phyloP scores from a whole-genome alignment of 2,329 filamentous ascomycete genomes.

The Alternaria panax region DNA sequence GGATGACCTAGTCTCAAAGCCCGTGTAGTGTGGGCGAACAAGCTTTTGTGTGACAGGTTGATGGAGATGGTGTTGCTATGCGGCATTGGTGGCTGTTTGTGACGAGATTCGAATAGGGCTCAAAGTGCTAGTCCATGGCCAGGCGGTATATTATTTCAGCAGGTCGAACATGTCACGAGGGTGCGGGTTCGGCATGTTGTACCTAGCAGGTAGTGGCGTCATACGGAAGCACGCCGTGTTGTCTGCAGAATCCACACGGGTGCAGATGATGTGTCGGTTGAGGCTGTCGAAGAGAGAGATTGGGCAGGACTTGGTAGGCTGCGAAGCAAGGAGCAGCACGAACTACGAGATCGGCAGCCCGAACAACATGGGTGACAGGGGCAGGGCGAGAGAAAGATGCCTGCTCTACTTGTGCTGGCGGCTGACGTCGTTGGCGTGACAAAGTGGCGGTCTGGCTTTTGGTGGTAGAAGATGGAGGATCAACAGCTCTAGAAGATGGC shows the following conservation, averaged over 20 bases:
- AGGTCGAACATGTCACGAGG: not conserved
- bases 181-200: not conserved
- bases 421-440: conserved; percentile 10
- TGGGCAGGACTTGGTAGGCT: conserved; percentile 1
- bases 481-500: not conserved
- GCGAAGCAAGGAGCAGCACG: not conserved
- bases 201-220: not conserved
- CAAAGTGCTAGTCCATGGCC: not conserved
- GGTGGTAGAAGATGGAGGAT: not conserved
- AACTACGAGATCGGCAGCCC: conserved; percentile 1
- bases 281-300: not conserved
- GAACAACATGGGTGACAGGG: conserved; percentile 4
- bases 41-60: not conserved
- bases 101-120: conserved; percentile 1
- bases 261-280: not conserved
- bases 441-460: conserved; percentile 15
- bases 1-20: not conserved
- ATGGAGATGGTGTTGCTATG: not conserved
- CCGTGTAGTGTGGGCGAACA: not conserved
- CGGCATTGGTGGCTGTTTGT: conserved; percentile 3
- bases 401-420: conserved; percentile 4
- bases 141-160: not conserved
- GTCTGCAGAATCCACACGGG: not conserved
- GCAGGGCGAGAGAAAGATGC: not conserved
- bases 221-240: not conserved